These are phyloP conservation scores for Esteya vermicola DNA, from an alignment of 2,329 filamentous ascomycete species.

Conservation along the genomic window DNA sequence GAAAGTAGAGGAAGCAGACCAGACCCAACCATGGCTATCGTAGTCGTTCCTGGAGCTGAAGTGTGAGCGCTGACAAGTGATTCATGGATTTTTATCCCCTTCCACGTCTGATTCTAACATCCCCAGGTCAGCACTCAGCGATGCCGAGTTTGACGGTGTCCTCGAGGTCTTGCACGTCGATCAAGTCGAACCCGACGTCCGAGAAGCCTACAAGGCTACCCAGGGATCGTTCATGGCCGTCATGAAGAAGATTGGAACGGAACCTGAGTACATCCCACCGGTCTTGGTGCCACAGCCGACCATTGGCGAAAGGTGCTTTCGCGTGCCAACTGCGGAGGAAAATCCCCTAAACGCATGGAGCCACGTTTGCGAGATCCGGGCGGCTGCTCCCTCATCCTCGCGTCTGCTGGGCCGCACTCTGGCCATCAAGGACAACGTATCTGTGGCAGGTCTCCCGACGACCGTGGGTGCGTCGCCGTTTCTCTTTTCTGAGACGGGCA, in stretches of 20 bases:
- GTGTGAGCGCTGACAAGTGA: neutral
- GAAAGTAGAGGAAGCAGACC: neutral
- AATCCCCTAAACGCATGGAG: constrained; percentile 21
- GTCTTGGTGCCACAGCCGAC: constrained; percentile 8
- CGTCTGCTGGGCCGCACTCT: constrained; percentile 58
- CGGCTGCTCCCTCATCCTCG: constrained; percentile 16
- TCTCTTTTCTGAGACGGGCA: constrained; percentile 15
- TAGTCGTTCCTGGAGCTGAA: constrained; percentile 3
- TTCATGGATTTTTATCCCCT: too few relatives aligned
- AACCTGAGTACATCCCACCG: constrained; percentile 15
- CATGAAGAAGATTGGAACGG: constrained; percentile 11
- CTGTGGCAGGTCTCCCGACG: constrained; percentile 48
- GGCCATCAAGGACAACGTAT: constrained; percentile 62
- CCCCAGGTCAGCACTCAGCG: neutral
- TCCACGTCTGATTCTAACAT: neutral
- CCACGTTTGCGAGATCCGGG: constrained; percentile 14
- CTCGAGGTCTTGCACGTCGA: constrained; percentile 10
- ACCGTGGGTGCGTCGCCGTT: constrained; percentile 35
- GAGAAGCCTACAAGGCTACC: constrained; percentile 13
- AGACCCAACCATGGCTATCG: constrained; percentile 4
- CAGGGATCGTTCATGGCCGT: constrained; percentile 16
- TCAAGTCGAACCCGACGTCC: constrained; percentile 11
- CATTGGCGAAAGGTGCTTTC: constrained; percentile 10
- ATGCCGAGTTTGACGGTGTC: neutral
- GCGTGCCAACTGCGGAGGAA: constrained; percentile 8